These are phyloP conservation scores for Liquidambar formosana DNA, from an alignment of 164 flowering plant genomes.

Conservation along the genomic window DNA sequence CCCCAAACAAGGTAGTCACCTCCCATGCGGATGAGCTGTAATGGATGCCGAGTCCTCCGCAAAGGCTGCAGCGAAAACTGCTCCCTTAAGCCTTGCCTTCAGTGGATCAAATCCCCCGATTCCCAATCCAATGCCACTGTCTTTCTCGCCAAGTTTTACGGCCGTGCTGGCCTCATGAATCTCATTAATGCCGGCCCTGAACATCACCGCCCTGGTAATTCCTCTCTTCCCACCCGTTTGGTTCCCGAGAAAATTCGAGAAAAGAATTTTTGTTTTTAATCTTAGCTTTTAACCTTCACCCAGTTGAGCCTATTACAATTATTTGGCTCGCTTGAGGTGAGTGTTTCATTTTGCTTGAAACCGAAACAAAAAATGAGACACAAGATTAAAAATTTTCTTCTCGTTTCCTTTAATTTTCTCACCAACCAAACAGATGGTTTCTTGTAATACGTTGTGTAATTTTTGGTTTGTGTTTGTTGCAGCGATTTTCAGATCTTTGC, in stretches of 20 bases:
- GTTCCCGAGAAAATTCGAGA: no score
- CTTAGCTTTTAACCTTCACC: no score
- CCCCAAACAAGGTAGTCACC: background rate
- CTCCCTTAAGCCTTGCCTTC: slow-evolving; percentile 41
- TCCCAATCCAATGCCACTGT: slow-evolving; percentile 60
- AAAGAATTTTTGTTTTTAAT: no score
- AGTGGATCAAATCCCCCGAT: slow-evolving; percentile 49
- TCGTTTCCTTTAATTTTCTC: no score
- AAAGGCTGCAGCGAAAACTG: slow-evolving; percentile 42
- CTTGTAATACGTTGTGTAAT: no score
- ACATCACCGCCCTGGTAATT: slow-evolving; percentile 55
- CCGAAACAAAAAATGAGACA: no score
- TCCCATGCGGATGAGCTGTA: slow-evolving; percentile 39
- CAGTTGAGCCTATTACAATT: no score
- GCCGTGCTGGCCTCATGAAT: slow-evolving; percentile 63
- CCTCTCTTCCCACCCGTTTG: no score
- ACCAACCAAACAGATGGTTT: no score
- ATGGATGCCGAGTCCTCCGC: slow-evolving; percentile 39
- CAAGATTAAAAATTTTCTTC: no score
- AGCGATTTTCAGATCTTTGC: slow-evolving; percentile 71
- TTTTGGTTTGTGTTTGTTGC: slow-evolving; percentile 5
- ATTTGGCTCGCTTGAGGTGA: no score
- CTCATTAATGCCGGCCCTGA: slow-evolving; percentile 54
- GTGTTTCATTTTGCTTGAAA: no score
- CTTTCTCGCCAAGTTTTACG: slow-evolving; percentile 67